These are phyloP conservation scores for Zalaria sp. DNA, from an alignment of 2,329 filamentous ascomycete species.

Conservation along the genomic window DNA sequence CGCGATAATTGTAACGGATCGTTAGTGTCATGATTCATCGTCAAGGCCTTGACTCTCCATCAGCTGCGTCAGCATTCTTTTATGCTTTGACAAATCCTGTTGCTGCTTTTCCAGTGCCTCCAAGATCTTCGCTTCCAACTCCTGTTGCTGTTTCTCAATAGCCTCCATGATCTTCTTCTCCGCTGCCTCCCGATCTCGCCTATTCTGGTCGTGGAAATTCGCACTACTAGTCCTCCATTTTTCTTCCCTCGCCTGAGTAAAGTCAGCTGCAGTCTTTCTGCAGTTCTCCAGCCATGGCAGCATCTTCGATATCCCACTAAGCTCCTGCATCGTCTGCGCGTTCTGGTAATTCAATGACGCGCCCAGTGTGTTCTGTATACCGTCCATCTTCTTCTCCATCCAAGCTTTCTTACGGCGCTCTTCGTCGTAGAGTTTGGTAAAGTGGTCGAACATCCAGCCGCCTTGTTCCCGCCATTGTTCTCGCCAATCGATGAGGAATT, in stretches of 20 bases:
- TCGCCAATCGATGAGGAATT: slow-evolving; percentile 10
- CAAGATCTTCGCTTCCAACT: no score
- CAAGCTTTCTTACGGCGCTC: slow-evolving; percentile 5
- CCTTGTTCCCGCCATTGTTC: slow-evolving; percentile 14
- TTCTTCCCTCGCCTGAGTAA: slow-evolving; percentile 22
- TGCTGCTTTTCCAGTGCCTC: slow-evolving; percentile 12
- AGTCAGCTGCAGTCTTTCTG: slow-evolving; percentile 19
- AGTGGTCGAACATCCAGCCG: slow-evolving; percentile 15
- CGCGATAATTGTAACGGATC: no score
- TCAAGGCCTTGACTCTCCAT: slow-evolving; percentile 9
- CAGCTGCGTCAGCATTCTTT: slow-evolving; percentile 13
- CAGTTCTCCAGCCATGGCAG: slow-evolving; percentile 25
- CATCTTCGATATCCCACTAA: slow-evolving; percentile 18
- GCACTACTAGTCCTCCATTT: slow-evolving; percentile 26
- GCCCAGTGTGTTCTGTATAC: slow-evolving; percentile 13
- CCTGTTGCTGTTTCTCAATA: slow-evolving; percentile 14
- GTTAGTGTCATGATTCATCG: no score
- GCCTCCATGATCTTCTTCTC: slow-evolving; percentile 19
- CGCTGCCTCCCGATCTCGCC: slow-evolving; percentile 20
- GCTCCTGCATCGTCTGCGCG: slow-evolving; percentile 12
- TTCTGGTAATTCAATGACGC: slow-evolving; percentile 13
- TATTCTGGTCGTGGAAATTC: slow-evolving; percentile 23
- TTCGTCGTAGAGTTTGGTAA: slow-evolving; percentile 9
- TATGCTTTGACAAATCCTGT: slow-evolving; percentile 11
- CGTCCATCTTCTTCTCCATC: slow-evolving; percentile 9